A percentile compares a stretch with the other conserved stretches of the same genome.
Evolutionary conservation across 2,329 filamentous ascomycete species (phyloP).

Genomic region (Hypoxylon sp.): DNA sequence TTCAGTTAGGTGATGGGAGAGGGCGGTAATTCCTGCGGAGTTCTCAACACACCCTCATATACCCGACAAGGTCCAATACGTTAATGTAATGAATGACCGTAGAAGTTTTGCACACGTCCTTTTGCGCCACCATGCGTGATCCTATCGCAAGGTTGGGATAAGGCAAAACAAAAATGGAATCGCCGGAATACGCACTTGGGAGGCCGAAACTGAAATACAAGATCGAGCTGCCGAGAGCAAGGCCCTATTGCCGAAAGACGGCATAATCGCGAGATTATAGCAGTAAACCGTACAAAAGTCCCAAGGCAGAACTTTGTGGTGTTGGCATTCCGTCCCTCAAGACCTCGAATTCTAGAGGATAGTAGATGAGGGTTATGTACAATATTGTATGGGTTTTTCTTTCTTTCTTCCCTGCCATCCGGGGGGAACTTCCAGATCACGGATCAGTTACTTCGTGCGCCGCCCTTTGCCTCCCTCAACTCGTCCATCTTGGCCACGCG

Average conservation of each 20-base stretch:
- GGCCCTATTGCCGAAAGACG: neutral
- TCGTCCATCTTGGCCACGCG: slow-evolving; percentile 99
- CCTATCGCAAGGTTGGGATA: no score
- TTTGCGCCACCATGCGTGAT: neutral
- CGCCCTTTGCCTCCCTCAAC: slow-evolving; percentile 86
- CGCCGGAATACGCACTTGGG: neutral
- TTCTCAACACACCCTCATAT: no score
- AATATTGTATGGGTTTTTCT: slow-evolving; percentile 6
- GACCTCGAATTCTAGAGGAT: slow-evolving; percentile 2
- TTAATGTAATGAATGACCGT: neutral
- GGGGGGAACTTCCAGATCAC: neutral
- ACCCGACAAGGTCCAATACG: no score
- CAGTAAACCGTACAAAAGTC: slow-evolving; percentile 12
- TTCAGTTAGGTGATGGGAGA: neutral
- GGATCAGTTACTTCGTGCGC: slow-evolving; percentile 84
- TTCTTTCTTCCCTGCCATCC: neutral
- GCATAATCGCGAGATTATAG: neutral
- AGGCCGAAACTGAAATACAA: neutral
- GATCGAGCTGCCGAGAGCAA: neutral
- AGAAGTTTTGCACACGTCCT: neutral
- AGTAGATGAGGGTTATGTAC: slow-evolving; percentile 31
- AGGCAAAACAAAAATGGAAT: neutral
- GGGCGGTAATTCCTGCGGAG: no score
- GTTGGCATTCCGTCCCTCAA: neutral
- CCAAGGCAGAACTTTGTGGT: neutral